Evolutionary conservation across 2,329 filamentous ascomycete species (phyloP).

Genomic region (Didymella lethalis): DNA sequence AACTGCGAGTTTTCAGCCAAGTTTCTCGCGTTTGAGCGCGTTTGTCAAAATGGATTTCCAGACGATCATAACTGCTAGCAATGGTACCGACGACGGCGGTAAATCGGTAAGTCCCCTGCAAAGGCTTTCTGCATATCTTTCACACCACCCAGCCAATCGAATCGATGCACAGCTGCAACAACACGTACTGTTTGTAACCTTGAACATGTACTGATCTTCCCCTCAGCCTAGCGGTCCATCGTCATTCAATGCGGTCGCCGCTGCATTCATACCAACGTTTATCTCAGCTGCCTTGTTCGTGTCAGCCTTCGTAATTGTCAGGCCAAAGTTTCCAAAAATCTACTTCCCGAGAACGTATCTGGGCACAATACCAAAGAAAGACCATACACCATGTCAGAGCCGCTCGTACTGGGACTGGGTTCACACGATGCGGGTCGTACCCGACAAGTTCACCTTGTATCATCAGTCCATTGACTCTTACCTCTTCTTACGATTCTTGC

Average conservation of each 20-base stretch:
- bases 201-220: constrained; percentile 10
- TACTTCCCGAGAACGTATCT: constrained; percentile 57
- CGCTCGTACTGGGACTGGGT: constrained; percentile 53
- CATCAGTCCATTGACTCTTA: constrained; percentile 94
- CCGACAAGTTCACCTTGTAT: constrained; percentile 82
- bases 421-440: constrained; percentile 60
- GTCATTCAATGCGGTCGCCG: constrained; percentile 44
- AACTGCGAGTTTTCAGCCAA: background rate
- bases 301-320: constrained; percentile 51
- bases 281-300: constrained; percentile 43
- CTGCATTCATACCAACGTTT: constrained; percentile 48
- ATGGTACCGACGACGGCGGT: constrained; percentile 24
- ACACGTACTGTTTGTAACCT: background rate
- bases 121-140: background rate
- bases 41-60: constrained; percentile 28
- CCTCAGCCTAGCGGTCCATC: constrained; percentile 41
- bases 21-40: constrained; percentile 6
- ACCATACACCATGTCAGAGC: constrained; percentile 52
- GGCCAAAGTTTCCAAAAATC: constrained; percentile 54
- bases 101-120: constrained; percentile 28
- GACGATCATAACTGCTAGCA: constrained; percentile 24
- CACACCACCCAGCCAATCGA: background rate
- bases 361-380: constrained; percentile 52
- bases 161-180: background rate
- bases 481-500: constrained; percentile 87